phyloP scores from a whole-genome alignment of 306 rosid species.

The Glycine tomentella region DNA sequence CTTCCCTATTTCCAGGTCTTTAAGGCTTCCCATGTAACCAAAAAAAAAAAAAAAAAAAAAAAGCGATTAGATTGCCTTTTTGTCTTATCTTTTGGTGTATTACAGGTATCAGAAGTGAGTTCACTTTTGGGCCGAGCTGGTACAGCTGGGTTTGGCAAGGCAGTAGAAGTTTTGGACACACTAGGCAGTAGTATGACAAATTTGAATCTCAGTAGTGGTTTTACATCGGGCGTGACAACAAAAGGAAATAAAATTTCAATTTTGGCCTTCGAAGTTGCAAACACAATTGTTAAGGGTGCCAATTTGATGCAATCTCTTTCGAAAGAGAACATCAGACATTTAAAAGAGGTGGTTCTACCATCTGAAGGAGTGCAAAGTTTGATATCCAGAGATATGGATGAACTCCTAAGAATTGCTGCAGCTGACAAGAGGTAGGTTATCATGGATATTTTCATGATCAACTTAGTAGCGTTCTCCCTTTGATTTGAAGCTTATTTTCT shows the following conservation, averaged over 20 bases:
- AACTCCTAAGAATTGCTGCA: constrained; percentile 90
- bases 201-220: constrained; percentile 82
- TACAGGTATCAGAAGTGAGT: constrained; percentile 96
- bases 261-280: constrained; percentile 98
- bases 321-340: constrained; percentile 80
- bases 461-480: constrained; percentile 19
- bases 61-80: neutral
- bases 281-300: constrained; percentile 95
- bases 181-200: constrained; percentile 97
- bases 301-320: constrained; percentile 98
- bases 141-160: constrained; percentile 97
- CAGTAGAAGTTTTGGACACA: constrained; percentile 98
- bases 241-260: constrained; percentile 92
- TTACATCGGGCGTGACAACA: constrained; percentile 86
- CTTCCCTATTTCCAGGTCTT: constrained; percentile 11
- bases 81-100: constrained; percentile 40
- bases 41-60: too few species aligned
- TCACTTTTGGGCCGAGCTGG: constrained; percentile 95
- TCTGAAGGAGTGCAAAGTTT: constrained; percentile 94
- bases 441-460: constrained; percentile 32
- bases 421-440: constrained; percentile 89
- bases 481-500: constrained; percentile 38
- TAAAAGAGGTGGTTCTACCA: constrained; percentile 88
- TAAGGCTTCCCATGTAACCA: constrained; percentile 9
- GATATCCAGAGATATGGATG: constrained; percentile 84